Evolutionary conservation across 2,329 filamentous ascomycete genomes (phyloP).

Genomic region (Trichoderma sp.): DNA sequence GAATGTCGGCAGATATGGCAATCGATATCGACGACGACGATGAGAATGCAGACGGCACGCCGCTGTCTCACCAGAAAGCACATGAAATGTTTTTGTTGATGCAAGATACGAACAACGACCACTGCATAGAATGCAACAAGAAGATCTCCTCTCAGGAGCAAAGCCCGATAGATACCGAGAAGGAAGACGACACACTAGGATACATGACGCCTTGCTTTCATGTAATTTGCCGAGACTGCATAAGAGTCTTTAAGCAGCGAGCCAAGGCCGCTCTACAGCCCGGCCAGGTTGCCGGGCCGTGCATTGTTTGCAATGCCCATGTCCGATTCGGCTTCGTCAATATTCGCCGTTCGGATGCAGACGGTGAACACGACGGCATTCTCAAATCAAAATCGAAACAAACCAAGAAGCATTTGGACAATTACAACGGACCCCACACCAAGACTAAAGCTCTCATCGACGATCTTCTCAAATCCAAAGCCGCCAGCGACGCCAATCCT

Average conservation of each 20-base stretch:
- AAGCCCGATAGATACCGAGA: slow-evolving; percentile 56
- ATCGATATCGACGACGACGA: slow-evolving; percentile 87
- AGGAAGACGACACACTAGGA: slow-evolving; percentile 61
- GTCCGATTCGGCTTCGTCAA: slow-evolving; percentile 64
- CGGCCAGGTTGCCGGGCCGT: slow-evolving; percentile 49
- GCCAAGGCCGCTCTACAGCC: slow-evolving; percentile 40
- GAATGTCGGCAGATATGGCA: slow-evolving; percentile 76
- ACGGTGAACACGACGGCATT: slow-evolving; percentile 54
- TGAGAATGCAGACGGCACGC: slow-evolving; percentile 56
- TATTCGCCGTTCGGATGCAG: slow-evolving; percentile 61
- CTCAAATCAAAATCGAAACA: slow-evolving; percentile 32
- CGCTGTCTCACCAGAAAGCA: slow-evolving; percentile 66
- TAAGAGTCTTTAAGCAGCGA: slow-evolving; percentile 55
- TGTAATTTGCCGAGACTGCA: slow-evolving; percentile 74
- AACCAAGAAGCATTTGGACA: slow-evolving; percentile 56
- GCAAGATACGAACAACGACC: slow-evolving; percentile 73
- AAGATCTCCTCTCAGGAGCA: slow-evolving; percentile 57
- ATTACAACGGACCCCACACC: slow-evolving; percentile 82
- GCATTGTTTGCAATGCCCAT: slow-evolving; percentile 64
- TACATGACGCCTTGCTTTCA: slow-evolving; percentile 87
- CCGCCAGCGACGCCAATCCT: slow-evolving; percentile 58
- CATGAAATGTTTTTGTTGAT: slow-evolving; percentile 85
- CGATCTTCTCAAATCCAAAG: slow-evolving; percentile 64
- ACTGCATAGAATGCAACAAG: slow-evolving; percentile 66
- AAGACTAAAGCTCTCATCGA: slow-evolving; percentile 81